Base-by-base conservation (phyloP, 1,284 basidiomycete genomes). In the Tilletia walkeri region DNA sequence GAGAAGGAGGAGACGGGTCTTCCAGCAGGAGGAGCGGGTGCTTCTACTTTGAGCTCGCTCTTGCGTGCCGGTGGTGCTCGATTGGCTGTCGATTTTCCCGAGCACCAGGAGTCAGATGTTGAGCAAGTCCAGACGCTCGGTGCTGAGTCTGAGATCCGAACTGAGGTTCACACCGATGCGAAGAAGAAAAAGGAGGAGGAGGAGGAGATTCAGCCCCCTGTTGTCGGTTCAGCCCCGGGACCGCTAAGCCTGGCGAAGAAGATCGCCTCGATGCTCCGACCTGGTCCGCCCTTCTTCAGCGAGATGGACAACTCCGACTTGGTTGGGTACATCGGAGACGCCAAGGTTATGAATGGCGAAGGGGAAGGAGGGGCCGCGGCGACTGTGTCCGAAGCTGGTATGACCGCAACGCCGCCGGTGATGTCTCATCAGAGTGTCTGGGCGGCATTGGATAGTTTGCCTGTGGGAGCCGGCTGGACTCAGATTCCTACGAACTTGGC, bases 201-300 rank as follows among this genome's bases (percentile, higher is more conserved):
- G 12, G 50, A 24, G 5, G 24, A 2, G 1, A 2, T 30, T 30
- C 50, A 18, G 18, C 12, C 50, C 16, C 18, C 50, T 18, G 50
- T 4, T 18, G 18, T 24, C 4, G 20, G 6, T 24, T 7, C 50
- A 10, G 18, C 38, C 16, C 59, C 59, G 1, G 59, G 39, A 10
- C 9, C 59, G 3, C 34, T 63, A 3, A n/a, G 30, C 18, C 59
- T 78, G 4, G 77, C 76, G 0, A 70, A 74, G 34, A 80, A 80
- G 75, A 73, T 80, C 68, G 79, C 79, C 9, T 73, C 71, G 14
- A 74, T 80, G 72, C 75, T 80, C 67, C 72, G 74, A 30, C 79
- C 79, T 0, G 79, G 79, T 39, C 78, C 78, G 12, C 79, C 79
- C 1, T 80, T 80, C 67, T 80, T 77, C 69, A 72, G 68, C n/a